Conservation (phyloP, 305 asterid genomes). For the Fraxinus sp. region DNA sequence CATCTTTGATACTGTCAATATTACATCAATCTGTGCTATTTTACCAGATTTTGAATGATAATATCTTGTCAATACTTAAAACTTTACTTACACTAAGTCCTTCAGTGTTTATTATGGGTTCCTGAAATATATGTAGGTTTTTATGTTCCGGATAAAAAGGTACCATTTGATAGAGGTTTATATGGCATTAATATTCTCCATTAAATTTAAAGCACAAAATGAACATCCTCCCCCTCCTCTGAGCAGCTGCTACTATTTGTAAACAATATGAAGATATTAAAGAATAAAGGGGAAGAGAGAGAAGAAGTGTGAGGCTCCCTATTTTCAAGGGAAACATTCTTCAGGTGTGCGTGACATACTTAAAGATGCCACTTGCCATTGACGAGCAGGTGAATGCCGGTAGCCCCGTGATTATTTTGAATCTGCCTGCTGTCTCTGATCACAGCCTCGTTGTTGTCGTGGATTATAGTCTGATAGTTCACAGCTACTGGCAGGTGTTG, state of each 20-base stretch:
- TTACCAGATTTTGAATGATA: background rate
- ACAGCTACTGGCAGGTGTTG: background rate
- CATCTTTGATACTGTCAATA: background rate
- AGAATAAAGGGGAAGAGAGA: background rate
- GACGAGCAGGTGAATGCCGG: background rate
- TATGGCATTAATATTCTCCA: background rate
- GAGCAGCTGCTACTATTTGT: background rate
- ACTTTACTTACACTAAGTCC: background rate
- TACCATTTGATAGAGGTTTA: background rate
- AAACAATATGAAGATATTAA: background rate
- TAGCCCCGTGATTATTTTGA: background rate
- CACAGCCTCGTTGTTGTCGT: background rate
- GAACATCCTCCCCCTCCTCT: background rate
- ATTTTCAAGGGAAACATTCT: background rate
- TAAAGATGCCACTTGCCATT: background rate
- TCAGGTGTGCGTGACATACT: background rate
- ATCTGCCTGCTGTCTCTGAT: background rate
- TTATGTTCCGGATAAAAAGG: background rate
- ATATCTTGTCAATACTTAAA: background rate
- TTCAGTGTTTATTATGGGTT: background rate
- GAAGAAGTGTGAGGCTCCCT: background rate
- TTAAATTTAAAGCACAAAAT: background rate
- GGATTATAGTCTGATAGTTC: background rate
- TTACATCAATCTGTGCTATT: background rate
- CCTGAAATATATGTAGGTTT: background rate